Conservation (phyloP, 805 yeast genomes). For the Saccharomycopsis amapae region DNA sequence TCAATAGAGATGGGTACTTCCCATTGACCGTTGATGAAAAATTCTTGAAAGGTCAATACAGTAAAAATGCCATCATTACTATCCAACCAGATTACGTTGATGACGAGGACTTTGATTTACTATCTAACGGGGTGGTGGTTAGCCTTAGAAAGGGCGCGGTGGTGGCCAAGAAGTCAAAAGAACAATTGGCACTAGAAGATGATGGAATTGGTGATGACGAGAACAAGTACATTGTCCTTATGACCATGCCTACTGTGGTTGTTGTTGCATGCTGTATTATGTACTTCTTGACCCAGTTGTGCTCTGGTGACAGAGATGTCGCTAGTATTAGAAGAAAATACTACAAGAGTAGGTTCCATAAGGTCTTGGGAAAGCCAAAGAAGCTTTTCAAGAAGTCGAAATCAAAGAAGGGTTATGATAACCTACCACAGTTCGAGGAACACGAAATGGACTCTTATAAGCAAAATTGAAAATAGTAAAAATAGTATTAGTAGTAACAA, state of each 20-base stretch:
- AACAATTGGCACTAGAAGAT: conserved; percentile 36
- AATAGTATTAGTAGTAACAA: no score
- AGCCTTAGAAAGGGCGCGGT: conserved; percentile 33
- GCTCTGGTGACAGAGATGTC: conserved; percentile 49
- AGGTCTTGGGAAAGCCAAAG: conserved; percentile 34
- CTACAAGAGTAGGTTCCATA: conserved; percentile 30
- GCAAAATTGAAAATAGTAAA: no score
- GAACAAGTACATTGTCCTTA: conserved; percentile 54
- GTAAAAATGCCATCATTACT: conserved; percentile 52
- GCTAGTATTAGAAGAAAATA: conserved; percentile 34
- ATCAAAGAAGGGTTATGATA: conserved; percentile 28
- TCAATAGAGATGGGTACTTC: conserved; percentile 50
- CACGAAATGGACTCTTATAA: conserved; percentile 17
- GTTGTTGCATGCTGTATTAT: conserved; percentile 50
- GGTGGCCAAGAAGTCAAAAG: conserved; percentile 37
- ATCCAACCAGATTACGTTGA: conserved; percentile 64
- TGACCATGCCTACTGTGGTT: conserved; percentile 60
- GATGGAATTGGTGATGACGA: conserved; percentile 41
- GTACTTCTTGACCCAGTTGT: conserved; percentile 56
- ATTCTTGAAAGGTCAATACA: conserved; percentile 54
- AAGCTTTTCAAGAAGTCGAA: conserved; percentile 27
- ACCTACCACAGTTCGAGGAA: conserved; percentile 34
- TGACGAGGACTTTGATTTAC: conserved; percentile 59
- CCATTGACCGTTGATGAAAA: conserved; percentile 54
- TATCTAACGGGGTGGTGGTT: conserved; percentile 48